Evolutionary conservation across 768 basidiomycete genomes (phyloP).

Genomic region (Boletus subparvulus): DNA sequence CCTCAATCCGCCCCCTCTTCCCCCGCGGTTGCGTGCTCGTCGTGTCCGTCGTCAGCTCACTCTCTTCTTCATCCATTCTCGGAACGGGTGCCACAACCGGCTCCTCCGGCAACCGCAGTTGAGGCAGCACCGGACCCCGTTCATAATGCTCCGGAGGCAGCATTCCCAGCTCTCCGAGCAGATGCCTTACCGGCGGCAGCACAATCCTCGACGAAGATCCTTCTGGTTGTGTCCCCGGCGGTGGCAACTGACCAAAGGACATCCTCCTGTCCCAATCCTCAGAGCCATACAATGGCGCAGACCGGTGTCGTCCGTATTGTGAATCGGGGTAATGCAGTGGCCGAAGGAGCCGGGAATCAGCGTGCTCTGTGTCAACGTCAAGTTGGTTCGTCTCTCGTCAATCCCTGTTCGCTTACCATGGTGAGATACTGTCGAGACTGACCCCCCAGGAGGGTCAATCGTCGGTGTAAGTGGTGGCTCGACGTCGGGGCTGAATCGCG

Average conservation of each 20-base stretch:
- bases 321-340: conserved; percentile 19
- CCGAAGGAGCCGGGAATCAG: conserved; percentile 20
- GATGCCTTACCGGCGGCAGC: conserved; percentile 28
- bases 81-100: not conserved
- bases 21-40: conserved; percentile 9
- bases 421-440: conserved; percentile 7
- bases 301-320: conserved; percentile 24
- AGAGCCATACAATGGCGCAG: conserved; percentile 24
- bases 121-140: conserved; percentile 27
- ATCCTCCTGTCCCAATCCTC: conserved; percentile 23
- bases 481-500: conserved; percentile 4
- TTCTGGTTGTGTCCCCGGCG: conserved; percentile 11
- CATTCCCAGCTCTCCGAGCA: conserved; percentile 26
- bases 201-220: conserved; percentile 24
- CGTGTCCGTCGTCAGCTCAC: conserved; percentile 12
- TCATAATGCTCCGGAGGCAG: conserved; percentile 16
- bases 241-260: conserved; percentile 23
- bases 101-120: conserved; percentile 29
- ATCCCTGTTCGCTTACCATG: conserved; percentile 19
- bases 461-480: conserved; percentile 21
- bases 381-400: not conserved
- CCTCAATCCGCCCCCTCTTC: conserved; percentile 20
- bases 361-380: conserved; percentile 18
- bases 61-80: conserved; percentile 11
- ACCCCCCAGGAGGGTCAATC: conserved; percentile 7